Percentiles rank a stretch among this genome's conserved stretches.
Conservation (phyloP, 306 rosid species). For the Trifolium repens region DNA sequence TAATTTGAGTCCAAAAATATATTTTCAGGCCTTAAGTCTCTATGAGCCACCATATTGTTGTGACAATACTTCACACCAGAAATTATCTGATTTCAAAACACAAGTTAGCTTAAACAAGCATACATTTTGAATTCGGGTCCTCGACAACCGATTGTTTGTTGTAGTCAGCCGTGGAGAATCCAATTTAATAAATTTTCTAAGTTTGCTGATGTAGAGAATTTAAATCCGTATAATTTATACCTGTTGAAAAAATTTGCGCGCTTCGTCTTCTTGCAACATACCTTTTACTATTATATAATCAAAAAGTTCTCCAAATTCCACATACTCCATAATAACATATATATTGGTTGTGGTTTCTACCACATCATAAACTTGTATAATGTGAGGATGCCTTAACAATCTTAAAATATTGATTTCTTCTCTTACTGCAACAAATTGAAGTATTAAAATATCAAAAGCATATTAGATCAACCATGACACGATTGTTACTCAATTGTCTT, state of each 20-base stretch:
- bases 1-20: constrained; percentile 83
- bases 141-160: too few relatives aligned
- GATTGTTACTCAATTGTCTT: too few relatives aligned
- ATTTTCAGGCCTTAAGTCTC: constrained; percentile 91
- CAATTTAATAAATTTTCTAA: too few relatives aligned
- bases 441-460: neutral
- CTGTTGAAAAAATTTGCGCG: constrained; percentile 89
- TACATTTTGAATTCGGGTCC: too few relatives aligned
- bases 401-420: constrained; percentile 85
- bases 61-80: constrained; percentile 96
- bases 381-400: constrained; percentile 89
- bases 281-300: constrained; percentile 88
- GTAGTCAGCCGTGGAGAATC: too few relatives aligned
- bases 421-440: constrained; percentile 68
- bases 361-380: constrained; percentile 79
- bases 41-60: constrained; percentile 92
- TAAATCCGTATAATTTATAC: constrained; percentile 38
- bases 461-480: neutral
- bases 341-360: constrained; percentile 76
- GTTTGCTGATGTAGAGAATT: neutral
- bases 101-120: neutral
- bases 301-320: constrained; percentile 85
- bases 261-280: constrained; percentile 89
- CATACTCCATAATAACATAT: constrained; percentile 83
- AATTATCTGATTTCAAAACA: constrained; percentile 66